Evolutionary conservation across 2,329 filamentous ascomycete species (phyloP).

Genomic region (Epichloe elymi): DNA sequence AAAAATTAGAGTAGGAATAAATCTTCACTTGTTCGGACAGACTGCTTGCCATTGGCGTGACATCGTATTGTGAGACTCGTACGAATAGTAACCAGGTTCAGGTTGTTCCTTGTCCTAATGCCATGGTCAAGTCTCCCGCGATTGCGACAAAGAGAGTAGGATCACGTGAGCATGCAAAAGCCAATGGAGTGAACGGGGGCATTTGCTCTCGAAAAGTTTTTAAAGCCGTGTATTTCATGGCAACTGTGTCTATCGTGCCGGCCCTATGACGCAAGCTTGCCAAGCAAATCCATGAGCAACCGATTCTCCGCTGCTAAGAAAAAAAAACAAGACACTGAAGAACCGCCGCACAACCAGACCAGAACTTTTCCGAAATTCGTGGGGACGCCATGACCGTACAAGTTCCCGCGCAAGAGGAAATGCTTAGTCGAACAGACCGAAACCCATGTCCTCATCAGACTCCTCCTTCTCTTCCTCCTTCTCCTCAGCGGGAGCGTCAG

Average conservation of each 20-base stretch:
- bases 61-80: too few species aligned
- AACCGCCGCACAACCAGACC: conserved; percentile 19
- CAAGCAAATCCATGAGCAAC: conserved; percentile 17
- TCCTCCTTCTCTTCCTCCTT: conserved; percentile 76
- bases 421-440: conserved; percentile 64
- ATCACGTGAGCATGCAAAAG: too few species aligned
- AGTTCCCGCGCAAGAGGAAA: conserved; percentile 12
- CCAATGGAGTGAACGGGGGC: background rate
- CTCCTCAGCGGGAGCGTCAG: conserved; percentile 38
- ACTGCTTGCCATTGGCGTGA: too few species aligned
- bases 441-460: conserved; percentile 66
- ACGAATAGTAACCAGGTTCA: too few species aligned
- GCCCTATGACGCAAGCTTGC: conserved; percentile 14
- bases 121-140: too few species aligned
- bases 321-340: conserved; percentile 13
- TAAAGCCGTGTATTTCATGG: conserved; percentile 17
- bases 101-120: too few species aligned
- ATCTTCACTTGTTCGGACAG: too few species aligned
- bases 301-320: conserved; percentile 17
- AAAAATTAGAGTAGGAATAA: background rate
- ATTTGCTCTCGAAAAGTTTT: conserved; percentile 13
- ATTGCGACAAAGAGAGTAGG: too few species aligned
- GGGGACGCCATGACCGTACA: conserved; percentile 18
- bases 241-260: conserved; percentile 14
- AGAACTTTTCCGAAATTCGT: conserved; percentile 22